These are phyloP conservation scores for Vitis riparia DNA, from an alignment of 164 flowering plant species.

Conservation along the genomic window DNA sequence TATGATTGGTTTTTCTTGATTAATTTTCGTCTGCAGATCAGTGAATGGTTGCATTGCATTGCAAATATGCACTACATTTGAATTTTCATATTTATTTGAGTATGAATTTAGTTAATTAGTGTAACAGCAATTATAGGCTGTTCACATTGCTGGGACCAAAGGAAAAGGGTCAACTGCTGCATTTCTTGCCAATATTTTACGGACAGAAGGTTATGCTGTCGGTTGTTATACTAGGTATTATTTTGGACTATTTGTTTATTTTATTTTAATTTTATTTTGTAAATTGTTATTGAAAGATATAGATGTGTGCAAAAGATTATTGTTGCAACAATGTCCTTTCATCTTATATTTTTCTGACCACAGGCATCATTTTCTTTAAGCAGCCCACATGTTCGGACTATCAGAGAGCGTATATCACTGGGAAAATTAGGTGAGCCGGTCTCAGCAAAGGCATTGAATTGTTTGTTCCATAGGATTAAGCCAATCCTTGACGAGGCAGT, in stretches of 20 bases:
- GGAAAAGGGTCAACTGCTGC: conserved; percentile 99
- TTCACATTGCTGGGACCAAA: conserved; percentile 97
- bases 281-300: not conserved
- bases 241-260: not conserved
- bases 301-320: not conserved
- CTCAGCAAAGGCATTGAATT: conserved; percentile 46
- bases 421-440: conserved; percentile 69
- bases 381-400: conserved; percentile 85
- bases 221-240: conserved; percentile 91
- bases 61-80: not conserved
- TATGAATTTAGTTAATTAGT: conserved; percentile 5
- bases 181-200: conserved; percentile 75
- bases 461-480: conserved; percentile 52
- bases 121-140: conserved; percentile 43
- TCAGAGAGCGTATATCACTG: conserved; percentile 80
- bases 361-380: conserved; percentile 13
- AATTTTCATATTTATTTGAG: not conserved
- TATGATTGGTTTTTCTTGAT: no score
- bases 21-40: no score
- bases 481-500: conserved; percentile 56
- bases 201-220: conserved; percentile 81
- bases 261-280: no score
- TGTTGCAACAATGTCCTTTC: not conserved
- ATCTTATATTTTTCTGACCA: not conserved
- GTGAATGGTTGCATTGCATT: not conserved